Conservation (phyloP, 225 moss, liverwort and hornwort species). For the Bryum argenteum region DNA sequence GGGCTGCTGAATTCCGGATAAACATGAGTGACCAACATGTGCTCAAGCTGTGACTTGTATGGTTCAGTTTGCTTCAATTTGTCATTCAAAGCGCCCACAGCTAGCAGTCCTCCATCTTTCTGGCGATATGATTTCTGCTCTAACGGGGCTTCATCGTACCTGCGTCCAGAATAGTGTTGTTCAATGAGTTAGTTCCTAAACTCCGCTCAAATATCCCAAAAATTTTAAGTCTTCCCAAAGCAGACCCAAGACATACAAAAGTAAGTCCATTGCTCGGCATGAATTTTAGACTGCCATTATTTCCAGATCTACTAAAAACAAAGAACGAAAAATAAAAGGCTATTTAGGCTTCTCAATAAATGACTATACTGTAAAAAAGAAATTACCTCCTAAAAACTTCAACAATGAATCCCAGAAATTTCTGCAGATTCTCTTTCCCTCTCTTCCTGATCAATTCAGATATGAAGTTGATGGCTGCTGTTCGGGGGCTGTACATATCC, state of each 20-base stretch:
- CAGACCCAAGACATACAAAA: not conserved
- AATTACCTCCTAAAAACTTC: constrained; percentile 87
- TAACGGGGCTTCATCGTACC: constrained; percentile 85
- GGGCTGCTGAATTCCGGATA: constrained; percentile 96
- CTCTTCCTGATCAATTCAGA: constrained; percentile 94
- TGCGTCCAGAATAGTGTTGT: constrained; percentile 28
- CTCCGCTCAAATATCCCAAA: not conserved
- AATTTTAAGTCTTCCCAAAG: not conserved
- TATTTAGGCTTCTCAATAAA: not conserved
- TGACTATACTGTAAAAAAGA: too few species aligned
- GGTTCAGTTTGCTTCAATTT: constrained; percentile 97
- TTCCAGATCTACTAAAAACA: not conserved
- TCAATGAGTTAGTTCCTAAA: constrained; percentile 1
- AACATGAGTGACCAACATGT: constrained; percentile 97
- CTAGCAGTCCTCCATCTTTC: constrained; percentile 95
- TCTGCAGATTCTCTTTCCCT: constrained; percentile 96
- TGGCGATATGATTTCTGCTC: constrained; percentile 85
- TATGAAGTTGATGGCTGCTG: constrained; percentile 98
- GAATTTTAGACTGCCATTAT: not conserved
- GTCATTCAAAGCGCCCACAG: constrained; percentile 96
- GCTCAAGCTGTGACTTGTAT: constrained; percentile 90
- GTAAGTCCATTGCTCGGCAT: not conserved
- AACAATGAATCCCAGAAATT: constrained; percentile 89
- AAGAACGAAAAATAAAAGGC: not conserved
- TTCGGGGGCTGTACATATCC: constrained; percentile 99